Percentiles rank a stretch among this genome's conserved stretches.
Evolutionary conservation across 2,329 filamentous ascomycete genomes (phyloP).

Genomic region (Botryotinia calthae): DNA sequence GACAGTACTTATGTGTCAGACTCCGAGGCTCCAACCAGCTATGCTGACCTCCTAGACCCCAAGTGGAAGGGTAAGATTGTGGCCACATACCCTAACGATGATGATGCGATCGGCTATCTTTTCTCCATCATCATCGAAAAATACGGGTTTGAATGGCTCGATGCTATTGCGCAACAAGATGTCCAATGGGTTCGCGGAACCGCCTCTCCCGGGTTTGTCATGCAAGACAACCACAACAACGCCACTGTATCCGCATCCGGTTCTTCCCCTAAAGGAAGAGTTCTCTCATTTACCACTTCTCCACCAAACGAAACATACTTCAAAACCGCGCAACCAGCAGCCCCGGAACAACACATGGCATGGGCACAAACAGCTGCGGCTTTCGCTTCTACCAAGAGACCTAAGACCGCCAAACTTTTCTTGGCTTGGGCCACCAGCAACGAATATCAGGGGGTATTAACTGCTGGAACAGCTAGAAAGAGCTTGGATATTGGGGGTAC

Average conservation of each 20-base stretch:
- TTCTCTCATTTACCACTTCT: not conserved
- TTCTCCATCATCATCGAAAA: slow-evolving; percentile 5
- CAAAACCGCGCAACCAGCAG: not conserved
- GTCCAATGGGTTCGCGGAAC: slow-evolving; percentile 13
- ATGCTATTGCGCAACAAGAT: not conserved
- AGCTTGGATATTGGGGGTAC: not conserved
- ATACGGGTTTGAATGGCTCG: not conserved
- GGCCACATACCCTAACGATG: slow-evolving; percentile 7
- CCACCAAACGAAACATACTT: not conserved
- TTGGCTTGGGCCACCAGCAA: slow-evolving; percentile 5
- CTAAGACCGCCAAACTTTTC: not conserved
- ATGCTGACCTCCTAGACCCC: not conserved
- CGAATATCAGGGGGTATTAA: not conserved
- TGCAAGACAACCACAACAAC: not conserved
- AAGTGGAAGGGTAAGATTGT: slow-evolving; percentile 14
- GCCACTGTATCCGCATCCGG: not conserved
- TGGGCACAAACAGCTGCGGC: slow-evolving; percentile 1
- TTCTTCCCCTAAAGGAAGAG: not conserved
- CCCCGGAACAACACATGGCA: slow-evolving; percentile 4
- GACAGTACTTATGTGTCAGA: not conserved
- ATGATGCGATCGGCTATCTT: not conserved
- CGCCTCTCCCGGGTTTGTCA: not conserved
- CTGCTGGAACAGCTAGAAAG: not conserved
- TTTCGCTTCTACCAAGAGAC: not conserved
- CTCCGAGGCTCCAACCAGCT: slow-evolving; percentile 20